Conservation (phyloP, 177 flowering plant genomes). For the Vitis hybrid region DNA sequence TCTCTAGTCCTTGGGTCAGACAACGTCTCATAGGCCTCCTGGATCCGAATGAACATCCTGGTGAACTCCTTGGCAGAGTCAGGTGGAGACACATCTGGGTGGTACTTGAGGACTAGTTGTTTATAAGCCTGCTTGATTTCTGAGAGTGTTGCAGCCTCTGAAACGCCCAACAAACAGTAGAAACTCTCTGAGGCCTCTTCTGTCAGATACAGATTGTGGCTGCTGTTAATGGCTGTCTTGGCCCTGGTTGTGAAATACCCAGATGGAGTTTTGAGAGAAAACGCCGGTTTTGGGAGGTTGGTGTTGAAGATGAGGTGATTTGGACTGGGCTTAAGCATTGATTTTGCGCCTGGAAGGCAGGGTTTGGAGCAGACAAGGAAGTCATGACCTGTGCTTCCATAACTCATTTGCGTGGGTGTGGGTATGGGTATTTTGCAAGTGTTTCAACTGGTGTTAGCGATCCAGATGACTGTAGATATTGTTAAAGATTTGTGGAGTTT, state of each 20-base stretch:
- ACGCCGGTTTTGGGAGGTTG: constrained; percentile 8
- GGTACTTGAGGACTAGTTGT: constrained; percentile 29
- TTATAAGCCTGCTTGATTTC: constrained; percentile 36
- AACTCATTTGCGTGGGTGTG: too few species aligned
- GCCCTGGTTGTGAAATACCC: constrained; percentile 1
- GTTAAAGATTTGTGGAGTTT: too few species aligned
- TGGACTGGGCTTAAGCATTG: not conserved
- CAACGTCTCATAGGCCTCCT: constrained; percentile 33
- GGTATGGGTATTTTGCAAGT: too few species aligned
- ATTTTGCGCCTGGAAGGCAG: not conserved
- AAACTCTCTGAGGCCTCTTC: not conserved
- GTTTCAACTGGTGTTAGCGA: too few species aligned
- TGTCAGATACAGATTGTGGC: not conserved
- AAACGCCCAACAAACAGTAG: constrained; percentile 28
- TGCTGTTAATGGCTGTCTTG: constrained; percentile 1
- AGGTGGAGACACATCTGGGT: constrained; percentile 37
- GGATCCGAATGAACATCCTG: constrained; percentile 23
- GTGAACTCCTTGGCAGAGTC: constrained; percentile 24
- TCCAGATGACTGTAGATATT: too few species aligned
- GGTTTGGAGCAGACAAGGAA: not conserved
- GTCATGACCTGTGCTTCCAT: not conserved
- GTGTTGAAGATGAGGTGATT: not conserved
- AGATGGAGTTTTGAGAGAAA: not conserved
- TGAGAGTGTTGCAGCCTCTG: constrained; percentile 12
- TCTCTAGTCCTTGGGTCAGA: constrained; percentile 28